phyloP scores from a whole-genome alignment of 2,329 filamentous ascomycete species.

The Fusarium caatingaense region DNA sequence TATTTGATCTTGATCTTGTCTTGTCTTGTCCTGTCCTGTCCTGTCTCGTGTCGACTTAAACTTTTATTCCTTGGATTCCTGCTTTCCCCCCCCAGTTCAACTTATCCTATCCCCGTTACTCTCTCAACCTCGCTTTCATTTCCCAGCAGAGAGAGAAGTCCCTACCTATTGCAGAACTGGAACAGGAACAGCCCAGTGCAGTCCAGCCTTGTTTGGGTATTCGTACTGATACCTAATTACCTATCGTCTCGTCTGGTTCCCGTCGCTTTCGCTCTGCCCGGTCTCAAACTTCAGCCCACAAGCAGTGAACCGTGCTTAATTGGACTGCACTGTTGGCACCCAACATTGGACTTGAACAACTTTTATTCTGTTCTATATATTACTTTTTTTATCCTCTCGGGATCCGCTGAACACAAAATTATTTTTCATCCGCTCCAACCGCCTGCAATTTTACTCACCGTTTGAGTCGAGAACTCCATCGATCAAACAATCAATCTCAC shows the following conservation, averaged over 20 bases:
- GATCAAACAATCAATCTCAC: neutral
- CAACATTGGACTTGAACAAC: neutral
- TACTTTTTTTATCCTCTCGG: neutral
- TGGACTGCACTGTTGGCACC: conserved; percentile 20
- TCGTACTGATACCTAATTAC: neutral
- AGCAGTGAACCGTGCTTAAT: conserved; percentile 38
- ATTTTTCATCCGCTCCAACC: conserved; percentile 19
- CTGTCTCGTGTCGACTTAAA: conserved; percentile 7
- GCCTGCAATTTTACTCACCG: conserved; percentile 2
- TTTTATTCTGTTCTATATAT: conserved; percentile 13
- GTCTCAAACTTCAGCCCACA: conserved; percentile 46
- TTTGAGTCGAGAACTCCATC: neutral
- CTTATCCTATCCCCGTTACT: conserved; percentile 1
- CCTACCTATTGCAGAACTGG: conserved; percentile 5
- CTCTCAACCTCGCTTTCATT: conserved; percentile 4
- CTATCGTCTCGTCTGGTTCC: conserved; percentile 6
- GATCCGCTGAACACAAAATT: conserved; percentile 3
- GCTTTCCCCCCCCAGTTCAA: neutral
- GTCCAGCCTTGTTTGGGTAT: conserved; percentile 4
- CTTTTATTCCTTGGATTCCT: conserved; percentile 11
- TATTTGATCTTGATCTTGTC: conserved; percentile 6
- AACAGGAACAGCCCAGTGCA: neutral
- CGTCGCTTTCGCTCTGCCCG: conserved; percentile 32
- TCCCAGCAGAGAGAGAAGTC: neutral
- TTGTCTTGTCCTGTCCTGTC: neutral